These are phyloP conservation scores for Colletotrichum sp. DNA, from an alignment of 2,329 filamentous ascomycete species.

Conservation along the genomic window DNA sequence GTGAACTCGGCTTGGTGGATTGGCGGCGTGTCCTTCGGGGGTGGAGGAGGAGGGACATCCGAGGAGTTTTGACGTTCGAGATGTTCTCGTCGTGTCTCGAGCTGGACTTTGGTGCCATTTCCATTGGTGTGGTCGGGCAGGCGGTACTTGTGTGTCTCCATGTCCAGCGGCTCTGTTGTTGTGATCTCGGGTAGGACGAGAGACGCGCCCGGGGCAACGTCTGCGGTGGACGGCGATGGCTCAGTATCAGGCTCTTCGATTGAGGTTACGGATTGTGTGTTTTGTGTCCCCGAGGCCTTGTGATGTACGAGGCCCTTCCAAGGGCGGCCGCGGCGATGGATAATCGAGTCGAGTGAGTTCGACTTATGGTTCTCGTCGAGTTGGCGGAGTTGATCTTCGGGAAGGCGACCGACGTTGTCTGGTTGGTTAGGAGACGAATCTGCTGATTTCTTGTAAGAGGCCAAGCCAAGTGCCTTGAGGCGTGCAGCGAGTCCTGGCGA, in stretches of 20 bases:
- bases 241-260: not conserved
- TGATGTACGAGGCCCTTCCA: conserved; percentile 70
- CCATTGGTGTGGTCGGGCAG: conserved; percentile 72
- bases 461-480: conserved; percentile 68
- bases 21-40: conserved; percentile 54
- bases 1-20: conserved; percentile 45
- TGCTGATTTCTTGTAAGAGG: conserved; percentile 43
- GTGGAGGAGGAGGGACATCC: conserved; percentile 41
- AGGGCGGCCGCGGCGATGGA: conserved; percentile 71
- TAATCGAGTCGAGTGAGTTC: conserved; percentile 51
- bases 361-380: conserved; percentile 71
- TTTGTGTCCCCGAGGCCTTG: conserved; percentile 40
- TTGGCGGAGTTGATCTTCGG: conserved; percentile 71
- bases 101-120: conserved; percentile 68
- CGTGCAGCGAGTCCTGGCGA: conserved; percentile 69
- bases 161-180: conserved; percentile 55
- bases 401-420: conserved; percentile 68
- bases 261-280: not conserved
- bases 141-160: conserved; percentile 77
- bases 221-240: conserved; percentile 12
- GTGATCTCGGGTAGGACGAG: conserved; percentile 54
- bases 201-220: conserved; percentile 28
- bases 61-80: conserved; percentile 52
- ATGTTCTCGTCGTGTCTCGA: conserved; percentile 62
- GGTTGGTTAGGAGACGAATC: conserved; percentile 24